Evolutionary conservation across 2,329 filamentous ascomycete genomes (phyloP).

Genomic region (Beauveria rudraprayagi): DNA sequence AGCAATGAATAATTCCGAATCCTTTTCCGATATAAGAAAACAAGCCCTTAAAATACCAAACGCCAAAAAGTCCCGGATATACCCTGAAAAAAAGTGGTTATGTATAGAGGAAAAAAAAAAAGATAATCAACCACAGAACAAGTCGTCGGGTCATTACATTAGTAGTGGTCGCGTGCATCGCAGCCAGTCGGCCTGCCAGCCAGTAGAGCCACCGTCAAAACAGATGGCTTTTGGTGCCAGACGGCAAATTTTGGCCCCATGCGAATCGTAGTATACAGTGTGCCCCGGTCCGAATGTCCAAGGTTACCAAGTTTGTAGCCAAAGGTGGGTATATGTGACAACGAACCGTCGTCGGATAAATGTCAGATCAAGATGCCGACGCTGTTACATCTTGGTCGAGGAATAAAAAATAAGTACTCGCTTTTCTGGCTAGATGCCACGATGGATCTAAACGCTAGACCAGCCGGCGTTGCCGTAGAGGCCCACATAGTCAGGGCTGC

Average conservation of each 20-base stretch:
- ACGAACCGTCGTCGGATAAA: not conserved
- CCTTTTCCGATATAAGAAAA: not conserved
- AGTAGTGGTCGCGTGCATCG: constrained; percentile 5
- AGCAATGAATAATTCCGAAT: not conserved
- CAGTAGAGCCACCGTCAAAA: not conserved
- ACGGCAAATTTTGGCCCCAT: not conserved
- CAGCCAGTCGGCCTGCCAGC: not conserved
- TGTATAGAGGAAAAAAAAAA: not conserved
- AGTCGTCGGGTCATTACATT: constrained; percentile 7
- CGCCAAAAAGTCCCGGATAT: not conserved
- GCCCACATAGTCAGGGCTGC: not conserved
- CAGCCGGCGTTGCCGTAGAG: constrained; percentile 5
- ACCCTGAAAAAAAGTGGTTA: constrained; percentile 1
- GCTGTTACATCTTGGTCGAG: not conserved
- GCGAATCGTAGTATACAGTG: constrained; percentile 7
- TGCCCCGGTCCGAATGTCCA: not conserved
- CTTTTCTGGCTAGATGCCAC: not conserved
- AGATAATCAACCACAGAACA: not conserved
- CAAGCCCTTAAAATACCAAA: not conserved
- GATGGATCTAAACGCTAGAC: not conserved
- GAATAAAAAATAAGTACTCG: not conserved
- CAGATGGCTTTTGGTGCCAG: not conserved
- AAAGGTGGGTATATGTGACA: constrained; percentile 5
- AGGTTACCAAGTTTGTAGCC: constrained; percentile 1
- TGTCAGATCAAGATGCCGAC: not conserved